Evolutionary conservation across 2,329 filamentous ascomycete genomes (phyloP), one percentile per base, ranked within the genome.

Genomic region (Trichoderma sp.): DNA sequence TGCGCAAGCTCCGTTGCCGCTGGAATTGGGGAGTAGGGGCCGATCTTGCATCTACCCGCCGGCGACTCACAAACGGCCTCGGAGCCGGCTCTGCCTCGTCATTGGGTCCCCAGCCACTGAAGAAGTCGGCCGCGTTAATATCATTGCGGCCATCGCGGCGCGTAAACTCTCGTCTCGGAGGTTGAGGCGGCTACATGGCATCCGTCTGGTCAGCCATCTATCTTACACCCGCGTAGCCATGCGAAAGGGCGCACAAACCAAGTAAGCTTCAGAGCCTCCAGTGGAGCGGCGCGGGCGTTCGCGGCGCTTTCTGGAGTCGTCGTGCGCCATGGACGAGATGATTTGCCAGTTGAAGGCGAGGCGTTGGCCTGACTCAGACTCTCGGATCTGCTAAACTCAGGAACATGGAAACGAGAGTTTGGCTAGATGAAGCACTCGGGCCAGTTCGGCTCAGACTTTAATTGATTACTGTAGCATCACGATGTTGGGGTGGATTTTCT

Each of bases 211-310:
- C 25, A 65, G 60, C 9, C 27, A 17, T 13, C 17, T 32, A 17
- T 35, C 42, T 29, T 27, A 45, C 34, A 53, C 9, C 32, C 1
- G 3, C 9, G 34, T 8, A 22, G 42, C 19, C 13, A 12, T 25
- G 13, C 34, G 19, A 45, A 10, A 10, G 45, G 25, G n/a, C 13
- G 32, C 15, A 56, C 57, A 37, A 52, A 61, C 58, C 58, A 50
- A 34, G 27, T 56, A 22, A 39, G 52, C 39, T 54, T 67, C 66
- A 9, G 57, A 29, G 12, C 37, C 35, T 34, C 52, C 58, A 7
- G 50, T 48, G 13, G 56, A 58, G n/a, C 25, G 53, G 45, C 34
- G 37, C 48, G 57, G 64, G 64, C 58, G 66, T 50, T 63, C 66
- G 39, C 66, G 58, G 34, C 58, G 50, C 50, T 58, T 35, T 56